Percentiles rank a stretch among this genome's conserved stretches.
Evolutionary conservation across 352 stramenopile species (phyloP).

Genomic region (Globisporangium mamillatum): DNA sequence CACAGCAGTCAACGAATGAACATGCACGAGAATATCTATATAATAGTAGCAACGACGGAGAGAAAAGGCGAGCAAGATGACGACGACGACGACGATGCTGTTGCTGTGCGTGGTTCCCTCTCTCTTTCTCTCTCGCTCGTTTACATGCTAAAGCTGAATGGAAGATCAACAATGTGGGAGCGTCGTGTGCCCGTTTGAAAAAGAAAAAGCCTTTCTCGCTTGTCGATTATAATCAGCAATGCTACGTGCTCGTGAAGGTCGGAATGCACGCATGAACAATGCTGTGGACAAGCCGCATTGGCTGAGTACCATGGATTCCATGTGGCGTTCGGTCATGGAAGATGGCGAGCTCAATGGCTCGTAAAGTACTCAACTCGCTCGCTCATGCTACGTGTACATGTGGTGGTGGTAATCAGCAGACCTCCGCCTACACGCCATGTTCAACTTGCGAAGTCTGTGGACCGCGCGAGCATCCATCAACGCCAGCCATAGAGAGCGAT

Average conservation of each 20-base stretch:
- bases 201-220: not conserved
- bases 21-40: constrained; percentile 7
- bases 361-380: not conserved
- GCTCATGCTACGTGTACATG: not conserved
- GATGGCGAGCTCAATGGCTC: not conserved
- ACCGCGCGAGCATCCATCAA: not conserved
- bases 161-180: constrained; percentile 1
- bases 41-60: constrained; percentile 4
- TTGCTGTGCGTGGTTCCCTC: not conserved
- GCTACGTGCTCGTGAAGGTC: not conserved
- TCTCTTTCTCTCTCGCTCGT: not conserved
- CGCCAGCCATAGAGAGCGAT: not conserved
- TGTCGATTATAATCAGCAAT: not conserved
- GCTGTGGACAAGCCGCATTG: not conserved
- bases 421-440: not conserved
- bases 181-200: constrained; percentile 11
- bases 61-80: not conserved
- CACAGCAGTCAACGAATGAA: not conserved
- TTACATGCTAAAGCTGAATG: constrained; percentile 3
- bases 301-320: not conserved
- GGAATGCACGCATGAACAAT: not conserved
- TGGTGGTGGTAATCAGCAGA: not conserved
- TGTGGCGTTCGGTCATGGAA: no score
- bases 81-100: not conserved
- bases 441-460: not conserved